Evolutionary conservation across 1,139 yeast species (phyloP), one percentile per base, ranked within the genome.

Genomic region (Sugiyamaella castrensis): DNA sequence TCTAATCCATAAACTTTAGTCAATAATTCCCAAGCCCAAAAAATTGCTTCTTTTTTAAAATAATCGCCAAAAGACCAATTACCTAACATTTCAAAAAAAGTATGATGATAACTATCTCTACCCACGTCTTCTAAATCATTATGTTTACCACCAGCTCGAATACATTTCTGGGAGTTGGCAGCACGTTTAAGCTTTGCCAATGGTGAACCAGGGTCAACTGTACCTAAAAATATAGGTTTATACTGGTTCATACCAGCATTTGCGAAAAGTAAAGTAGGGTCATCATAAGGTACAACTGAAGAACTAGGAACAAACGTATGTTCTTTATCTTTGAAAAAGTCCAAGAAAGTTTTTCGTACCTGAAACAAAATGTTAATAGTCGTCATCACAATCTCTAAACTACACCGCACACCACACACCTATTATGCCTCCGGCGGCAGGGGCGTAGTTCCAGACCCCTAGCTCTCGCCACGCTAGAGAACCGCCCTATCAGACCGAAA

Each of bases 31-130:
- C 98, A 92, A 7, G 95, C 82, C 75, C 79, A 87, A 10, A 73
- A 71, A 62, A 91, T 84, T 48, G 98, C 98, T 65, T 89, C 98
- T 63, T 84, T 80, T 71, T 92, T 92, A 80, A 92, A 92, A 69
- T 92, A 92, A 71, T 92, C 98, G 59, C 99, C 99, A 70, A 92
- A 92, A 6, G 98, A 92, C 99, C 99, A 92, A 75, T 92, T 92
- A 60, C 99, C 99, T 72, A 92, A 80, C 99, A 92, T 92, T 73
- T 92, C 99, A 61, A 92, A 92, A 66, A 94, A 92, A 10, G 99
- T 92, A 70, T 92, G 99, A 69, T 92, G 99, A 67, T 92, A 92
- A 50, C 95, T 87, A 69, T 92, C 99, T 66, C 87, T 82, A 55
- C 99, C 99, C 42, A 92, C 99, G 70, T 92, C 99, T 67, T 92